Evolutionary conservation across 345 rosid genomes (phyloP).

Genomic region (Eucalyptus lansdowneana): DNA sequence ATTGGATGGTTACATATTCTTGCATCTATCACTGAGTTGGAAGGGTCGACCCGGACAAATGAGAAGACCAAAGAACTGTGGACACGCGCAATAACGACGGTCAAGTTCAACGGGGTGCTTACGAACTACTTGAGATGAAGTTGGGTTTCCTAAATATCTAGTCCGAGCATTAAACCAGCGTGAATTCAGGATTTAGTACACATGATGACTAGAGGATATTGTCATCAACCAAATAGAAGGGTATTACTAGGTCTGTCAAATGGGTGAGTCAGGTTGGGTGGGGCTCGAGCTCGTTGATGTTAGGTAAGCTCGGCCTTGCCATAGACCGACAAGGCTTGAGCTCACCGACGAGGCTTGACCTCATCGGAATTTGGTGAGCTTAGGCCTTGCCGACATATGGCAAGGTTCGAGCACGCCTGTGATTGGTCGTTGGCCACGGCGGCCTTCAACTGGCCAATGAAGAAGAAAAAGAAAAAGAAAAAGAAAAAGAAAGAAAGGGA

Average conservation of each 20-base stretch:
- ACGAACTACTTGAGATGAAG: too few species aligned
- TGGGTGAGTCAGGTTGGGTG: rapidly evolving
- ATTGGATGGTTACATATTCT: too few species aligned
- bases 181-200: neutral
- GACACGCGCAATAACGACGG: neutral
- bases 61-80: neutral
- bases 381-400: rapidly evolving
- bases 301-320: rapidly evolving
- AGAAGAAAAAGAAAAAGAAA: too few species aligned
- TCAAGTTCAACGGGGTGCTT: neutral
- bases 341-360: too few species aligned
- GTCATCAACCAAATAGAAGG: neutral
- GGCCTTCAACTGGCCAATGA: rapidly evolving
- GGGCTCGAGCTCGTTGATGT: too few species aligned
- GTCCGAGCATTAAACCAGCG: too few species aligned
- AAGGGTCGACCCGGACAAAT: neutral
- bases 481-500: too few species aligned
- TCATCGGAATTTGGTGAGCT: too few species aligned
- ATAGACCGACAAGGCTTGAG: too few species aligned
- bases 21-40: too few species aligned
- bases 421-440: rapidly evolving
- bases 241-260: neutral
- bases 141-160: too few species aligned
- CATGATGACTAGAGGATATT: neutral
- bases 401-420: too few species aligned